These are phyloP conservation scores for Penstemon eatonii DNA, from an alignment of 257 asterid species.

Conservation along the genomic window DNA sequence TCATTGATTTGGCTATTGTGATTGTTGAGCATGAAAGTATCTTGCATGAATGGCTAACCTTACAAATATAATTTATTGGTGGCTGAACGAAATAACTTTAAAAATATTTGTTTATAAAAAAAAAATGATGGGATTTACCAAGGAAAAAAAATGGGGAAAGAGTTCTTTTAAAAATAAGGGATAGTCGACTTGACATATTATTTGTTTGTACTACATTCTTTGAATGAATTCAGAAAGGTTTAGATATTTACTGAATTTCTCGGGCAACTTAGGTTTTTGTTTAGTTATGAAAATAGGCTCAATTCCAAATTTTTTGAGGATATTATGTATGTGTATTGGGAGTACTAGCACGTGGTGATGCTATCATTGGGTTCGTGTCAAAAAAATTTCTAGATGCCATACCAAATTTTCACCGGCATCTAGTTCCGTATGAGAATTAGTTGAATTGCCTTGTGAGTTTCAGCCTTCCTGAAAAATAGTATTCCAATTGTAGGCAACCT, in stretches of 20 bases:
- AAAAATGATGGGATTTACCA: not conserved
- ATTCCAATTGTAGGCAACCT: not conserved
- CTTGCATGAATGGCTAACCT: too few species aligned
- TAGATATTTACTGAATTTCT: not conserved
- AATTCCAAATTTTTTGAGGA: not conserved
- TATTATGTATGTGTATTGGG: not conserved
- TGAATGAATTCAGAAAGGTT: not conserved
- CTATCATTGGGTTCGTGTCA: not conserved
- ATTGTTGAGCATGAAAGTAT: too few species aligned
- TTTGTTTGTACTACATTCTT: not conserved
- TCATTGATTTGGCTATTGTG: too few species aligned
- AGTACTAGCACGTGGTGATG: not conserved
- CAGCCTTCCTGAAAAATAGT: slow-evolving; percentile 3
- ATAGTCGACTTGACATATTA: slow-evolving; percentile 6
- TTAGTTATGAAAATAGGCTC: too few species aligned
- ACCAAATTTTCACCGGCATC: not conserved
- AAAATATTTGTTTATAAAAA: not conserved
- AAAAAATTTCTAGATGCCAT: not conserved
- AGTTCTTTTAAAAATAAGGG: not conserved
- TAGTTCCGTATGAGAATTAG: not conserved
- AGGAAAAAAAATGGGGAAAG: not conserved
- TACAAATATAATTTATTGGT: too few species aligned
- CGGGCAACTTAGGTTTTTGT: not conserved
- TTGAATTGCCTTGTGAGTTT: not conserved
- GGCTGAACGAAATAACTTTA: not conserved